Base-by-base conservation (phyloP, 352 stramenopile species). In the Globisporangium takayamanum region DNA sequence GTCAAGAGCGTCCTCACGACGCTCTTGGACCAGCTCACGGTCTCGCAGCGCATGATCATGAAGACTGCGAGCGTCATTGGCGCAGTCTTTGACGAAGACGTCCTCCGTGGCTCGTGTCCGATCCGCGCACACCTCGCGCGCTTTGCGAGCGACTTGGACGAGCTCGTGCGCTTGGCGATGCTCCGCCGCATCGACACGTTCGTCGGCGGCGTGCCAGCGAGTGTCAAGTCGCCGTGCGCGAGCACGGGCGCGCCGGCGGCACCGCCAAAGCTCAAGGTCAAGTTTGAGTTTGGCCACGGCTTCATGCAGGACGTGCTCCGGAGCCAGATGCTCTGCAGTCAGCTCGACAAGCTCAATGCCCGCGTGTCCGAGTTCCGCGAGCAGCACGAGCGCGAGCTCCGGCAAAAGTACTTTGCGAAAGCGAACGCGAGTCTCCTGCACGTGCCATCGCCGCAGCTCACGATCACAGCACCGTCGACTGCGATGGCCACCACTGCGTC, bases 261-360 rank as follows among this genome's bases (percentile, higher is more conserved):
- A 15, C 41, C 56, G 5, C 59, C 66, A 8, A 62, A 53, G 25
- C 54, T 89, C 52, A 92, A 89, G 55, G 69, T 88, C 55, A 95
- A 93, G 63, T 95, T 87, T 50, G 80, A 93, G 58, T 93, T 95
- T 30, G 76, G 72, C 45, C 84, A 95, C 50, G 85, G 85, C 28
- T 95, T 95, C 63, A 92, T 95, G 81, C 70, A 84, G 55, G 73
- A 89, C 59, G 81, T 93, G 51, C 79, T 95, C 20, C 83, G 80
- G 14, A 80, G 80, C 20, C 84, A 93, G 67, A 84, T 95, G 80
- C 70, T 95, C 8, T 75, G 80, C 63, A 83, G 72, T 15, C 85
- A 95, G 41, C 74, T 89, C 8, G 84, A 95, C 63, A 95, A 95
- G 62, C 74, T 95, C 25, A 75, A 75, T 30, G 57, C 74, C 8